Conservation (phyloP, 805 yeast species). For the Yarrowia yakushimensis region DNA sequence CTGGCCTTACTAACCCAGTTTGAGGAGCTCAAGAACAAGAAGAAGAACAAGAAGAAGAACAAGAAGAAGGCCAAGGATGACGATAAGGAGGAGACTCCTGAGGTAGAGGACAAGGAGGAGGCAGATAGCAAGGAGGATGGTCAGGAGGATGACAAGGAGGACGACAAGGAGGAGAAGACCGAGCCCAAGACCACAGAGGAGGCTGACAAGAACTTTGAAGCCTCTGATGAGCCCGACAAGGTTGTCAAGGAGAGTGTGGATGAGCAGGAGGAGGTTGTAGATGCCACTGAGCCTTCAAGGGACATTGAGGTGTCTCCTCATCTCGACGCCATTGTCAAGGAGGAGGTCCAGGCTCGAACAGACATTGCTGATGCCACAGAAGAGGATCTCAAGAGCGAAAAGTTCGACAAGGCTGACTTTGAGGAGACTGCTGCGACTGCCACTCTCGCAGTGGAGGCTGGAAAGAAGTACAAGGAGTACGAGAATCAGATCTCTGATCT, state of each 20-base stretch:
- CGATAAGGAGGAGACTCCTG: constrained; percentile 25
- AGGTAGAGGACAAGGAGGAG: constrained; percentile 7
- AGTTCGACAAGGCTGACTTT: constrained; percentile 21
- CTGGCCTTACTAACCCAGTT: constrained; percentile 37
- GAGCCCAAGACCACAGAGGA: neutral
- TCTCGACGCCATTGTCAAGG: constrained; percentile 23
- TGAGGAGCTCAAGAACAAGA: constrained; percentile 61
- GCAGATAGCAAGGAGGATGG: neutral
- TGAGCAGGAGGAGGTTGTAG: constrained; percentile 16
- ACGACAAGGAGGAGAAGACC: constrained; percentile 14
- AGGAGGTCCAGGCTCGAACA: constrained; percentile 29
- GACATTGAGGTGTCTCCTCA: constrained; percentile 13
- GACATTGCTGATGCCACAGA: constrained; percentile 27
- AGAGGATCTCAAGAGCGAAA: constrained; percentile 23
- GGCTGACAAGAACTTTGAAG: constrained; percentile 1
- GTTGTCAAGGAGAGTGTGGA: constrained; percentile 10
- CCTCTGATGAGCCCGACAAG: neutral
- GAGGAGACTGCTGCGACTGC: constrained; percentile 19
- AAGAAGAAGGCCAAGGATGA: constrained; percentile 40
- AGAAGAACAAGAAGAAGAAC: constrained; percentile 53
- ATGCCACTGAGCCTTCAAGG: constrained; percentile 16
- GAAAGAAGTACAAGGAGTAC: constrained; percentile 6
- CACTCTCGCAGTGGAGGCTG: constrained; percentile 10
- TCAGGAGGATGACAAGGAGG: constrained; percentile 15
- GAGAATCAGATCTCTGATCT: neutral